Conservation (phyloP, 306 rosid genomes). For the Lotus japonicus region DNA sequence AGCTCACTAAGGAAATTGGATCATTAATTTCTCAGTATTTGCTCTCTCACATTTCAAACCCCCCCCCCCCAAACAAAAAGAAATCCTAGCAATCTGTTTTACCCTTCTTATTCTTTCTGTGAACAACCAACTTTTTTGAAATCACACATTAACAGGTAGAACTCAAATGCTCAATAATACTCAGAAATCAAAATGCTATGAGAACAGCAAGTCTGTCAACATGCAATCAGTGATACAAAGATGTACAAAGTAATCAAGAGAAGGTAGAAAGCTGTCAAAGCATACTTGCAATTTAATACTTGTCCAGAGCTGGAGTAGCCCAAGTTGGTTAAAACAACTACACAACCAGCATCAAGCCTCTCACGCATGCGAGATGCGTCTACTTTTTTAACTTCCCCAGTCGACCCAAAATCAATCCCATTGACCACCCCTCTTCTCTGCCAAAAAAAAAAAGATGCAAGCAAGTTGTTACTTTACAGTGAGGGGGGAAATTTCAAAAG, state of each 20-base stretch:
- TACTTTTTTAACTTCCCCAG: slow-evolving; percentile 96
- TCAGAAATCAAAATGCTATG: not conserved
- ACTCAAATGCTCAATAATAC: not conserved
- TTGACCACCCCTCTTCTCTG: slow-evolving; percentile 91
- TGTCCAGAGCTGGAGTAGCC: slow-evolving; percentile 99
- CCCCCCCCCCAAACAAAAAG: no score
- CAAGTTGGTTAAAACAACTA: slow-evolving; percentile 86
- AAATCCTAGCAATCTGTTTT: not conserved
- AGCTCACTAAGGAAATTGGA: not conserved
- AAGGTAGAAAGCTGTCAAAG: slow-evolving; percentile 8
- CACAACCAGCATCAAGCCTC: slow-evolving; percentile 93
- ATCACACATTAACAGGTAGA: not conserved
- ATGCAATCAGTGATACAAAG: not conserved
- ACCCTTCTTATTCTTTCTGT: not conserved
- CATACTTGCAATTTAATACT: slow-evolving; percentile 98
- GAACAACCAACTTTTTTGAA: not conserved
- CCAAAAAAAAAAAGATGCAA: slow-evolving; percentile 21
- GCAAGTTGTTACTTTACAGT: not conserved
- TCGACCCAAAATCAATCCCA: slow-evolving; percentile 90
- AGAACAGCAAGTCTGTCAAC: not conserved
- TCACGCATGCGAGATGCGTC: slow-evolving; percentile 81
- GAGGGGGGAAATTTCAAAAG: slow-evolving; percentile 10
- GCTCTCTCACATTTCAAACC: not conserved
- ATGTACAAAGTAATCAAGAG: slow-evolving; percentile 14
- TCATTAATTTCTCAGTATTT: not conserved